Base-by-base conservation (phyloP, 148 eudicot species). In the Drosera capensis region DNA sequence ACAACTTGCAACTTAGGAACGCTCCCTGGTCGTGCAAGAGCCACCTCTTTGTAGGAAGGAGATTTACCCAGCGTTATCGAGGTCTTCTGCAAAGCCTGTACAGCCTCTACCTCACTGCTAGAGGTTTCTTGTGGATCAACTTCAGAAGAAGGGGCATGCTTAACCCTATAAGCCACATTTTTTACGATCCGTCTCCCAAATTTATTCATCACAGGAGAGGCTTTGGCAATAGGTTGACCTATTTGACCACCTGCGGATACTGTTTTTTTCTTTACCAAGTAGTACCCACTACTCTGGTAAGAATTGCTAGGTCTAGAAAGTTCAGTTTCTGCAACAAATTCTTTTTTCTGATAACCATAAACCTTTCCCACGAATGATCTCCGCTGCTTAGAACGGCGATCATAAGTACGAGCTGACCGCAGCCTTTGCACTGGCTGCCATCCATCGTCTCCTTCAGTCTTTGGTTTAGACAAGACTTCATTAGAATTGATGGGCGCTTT, bases 1-100 rank as follows among this genome's bases (percentile, higher is more conserved):
- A 48, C 46, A 46, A 55, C 72, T 56, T 84, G 99, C 55, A 81
- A 47, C 71, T 73, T 71, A 29, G 94, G 46, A 34, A 92, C 76
- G 45, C 74, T 75, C 54, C 99, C 95, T 31, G 99, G 99, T 11
- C 88, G 99, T 29, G 99, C 95, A 65, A 92, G 56, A 20, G 99
- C 99, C 23, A 92, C 99, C 62, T 92, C 99, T 71, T 85, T 92
- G 51, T 92, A 92, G 5, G 99, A 92, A 64, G 94, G 99, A 56
- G 99, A 92, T 59, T 78, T 92, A 12, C 94, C 95, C 39, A 92
- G 65, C 59, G 79, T 77, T 56, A 85, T 69, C 7, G 94, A 78
- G 60, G 78, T 67, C 66, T 69, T 85, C 31, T 74, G 76, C 5
- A 71, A 55, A 51, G 56, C 60, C 35, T 63, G 66, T 49, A 62